phyloP scores from a whole-genome alignment of 768 basidiomycete species.

The Mycena floridula region DNA sequence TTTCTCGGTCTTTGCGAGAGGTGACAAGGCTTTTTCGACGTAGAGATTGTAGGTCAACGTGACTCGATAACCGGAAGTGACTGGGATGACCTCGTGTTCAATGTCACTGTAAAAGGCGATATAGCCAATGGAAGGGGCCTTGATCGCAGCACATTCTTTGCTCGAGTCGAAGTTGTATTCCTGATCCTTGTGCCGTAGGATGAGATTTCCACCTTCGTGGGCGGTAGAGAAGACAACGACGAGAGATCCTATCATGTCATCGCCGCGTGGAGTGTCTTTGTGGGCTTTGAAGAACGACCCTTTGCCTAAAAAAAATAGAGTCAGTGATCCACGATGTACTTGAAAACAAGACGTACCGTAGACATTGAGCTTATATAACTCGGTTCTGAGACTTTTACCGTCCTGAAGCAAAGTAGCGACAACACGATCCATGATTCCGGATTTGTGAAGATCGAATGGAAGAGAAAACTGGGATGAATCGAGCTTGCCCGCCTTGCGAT shows the following conservation, averaged over 20 bases:
- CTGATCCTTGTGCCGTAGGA: constrained; percentile 15
- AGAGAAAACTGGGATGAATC: too few relatives aligned
- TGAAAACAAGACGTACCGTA: constrained; percentile 18
- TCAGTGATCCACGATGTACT: neutral
- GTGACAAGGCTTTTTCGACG: neutral
- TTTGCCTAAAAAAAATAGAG: constrained; percentile 9
- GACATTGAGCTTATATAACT: constrained; percentile 32
- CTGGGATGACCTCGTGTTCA: constrained; percentile 35
- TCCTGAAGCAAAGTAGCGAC: too few relatives aligned
- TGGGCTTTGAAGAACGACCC: constrained; percentile 34
- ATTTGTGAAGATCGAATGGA: too few relatives aligned
- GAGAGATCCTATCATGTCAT: constrained; percentile 34
- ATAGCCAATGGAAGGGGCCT: constrained; percentile 20
- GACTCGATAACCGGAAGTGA: constrained; percentile 32
- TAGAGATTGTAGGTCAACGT: constrained; percentile 37
- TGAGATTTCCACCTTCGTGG: constrained; percentile 28
- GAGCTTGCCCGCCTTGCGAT: too few relatives aligned
- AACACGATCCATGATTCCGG: too few relatives aligned
- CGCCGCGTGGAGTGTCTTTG: constrained; percentile 28
- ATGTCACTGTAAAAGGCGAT: constrained; percentile 36
- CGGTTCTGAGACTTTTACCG: constrained; percentile 5
- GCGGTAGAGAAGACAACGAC: constrained; percentile 29
- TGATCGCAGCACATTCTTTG: constrained; percentile 1
- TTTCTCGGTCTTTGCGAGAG: neutral
- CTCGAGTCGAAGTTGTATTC: constrained; percentile 27